Conservation (phyloP, 2,329 filamentous ascomycete species). For the Colletotrichum tropicicola region DNA sequence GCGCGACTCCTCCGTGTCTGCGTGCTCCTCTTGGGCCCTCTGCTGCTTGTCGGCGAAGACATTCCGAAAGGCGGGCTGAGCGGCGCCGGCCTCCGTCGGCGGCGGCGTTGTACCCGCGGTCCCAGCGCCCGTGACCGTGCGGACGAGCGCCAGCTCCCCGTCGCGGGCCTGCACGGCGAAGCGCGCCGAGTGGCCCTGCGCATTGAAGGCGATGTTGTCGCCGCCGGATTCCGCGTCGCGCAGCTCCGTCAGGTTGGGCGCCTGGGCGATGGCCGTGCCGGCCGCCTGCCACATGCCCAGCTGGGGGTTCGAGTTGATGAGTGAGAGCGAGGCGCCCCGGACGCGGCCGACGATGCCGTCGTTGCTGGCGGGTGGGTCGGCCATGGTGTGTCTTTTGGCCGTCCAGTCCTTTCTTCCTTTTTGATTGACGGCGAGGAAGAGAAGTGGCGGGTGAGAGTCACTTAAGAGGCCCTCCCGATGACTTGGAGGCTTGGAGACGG, state of each 20-base stretch:
- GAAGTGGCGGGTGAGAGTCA: too few species aligned
- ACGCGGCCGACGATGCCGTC: slow-evolving; percentile 34
- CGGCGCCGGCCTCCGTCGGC: neutral
- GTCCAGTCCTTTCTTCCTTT: too few species aligned
- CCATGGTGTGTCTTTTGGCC: slow-evolving; percentile 15
- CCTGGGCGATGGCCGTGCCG: slow-evolving; percentile 41
- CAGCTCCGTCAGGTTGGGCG: slow-evolving; percentile 39
- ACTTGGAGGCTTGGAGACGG: too few species aligned
- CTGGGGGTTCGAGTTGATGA: slow-evolving; percentile 39
- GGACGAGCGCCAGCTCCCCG: slow-evolving; percentile 35
- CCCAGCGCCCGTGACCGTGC: slow-evolving; percentile 30
- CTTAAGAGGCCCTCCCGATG: too few species aligned
- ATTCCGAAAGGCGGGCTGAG: too few species aligned
- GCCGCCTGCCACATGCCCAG: slow-evolving; percentile 41
- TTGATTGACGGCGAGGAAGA: too few species aligned
- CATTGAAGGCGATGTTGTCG: slow-evolving; percentile 38
- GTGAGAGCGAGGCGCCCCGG: slow-evolving; percentile 36
- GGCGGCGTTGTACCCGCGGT: slow-evolving; percentile 27
- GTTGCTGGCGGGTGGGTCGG: slow-evolving; percentile 12
- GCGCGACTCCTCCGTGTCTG: neutral
- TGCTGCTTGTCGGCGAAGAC: neutral
- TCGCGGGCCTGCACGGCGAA: slow-evolving; percentile 34
- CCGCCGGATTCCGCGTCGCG: slow-evolving; percentile 37
- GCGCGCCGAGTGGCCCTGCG: slow-evolving; percentile 39
- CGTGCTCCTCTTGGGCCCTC: neutral